These are phyloP conservation scores for Stromatinia cepivora DNA, from an alignment of 2,329 filamentous ascomycete genomes.

Conservation along the genomic window DNA sequence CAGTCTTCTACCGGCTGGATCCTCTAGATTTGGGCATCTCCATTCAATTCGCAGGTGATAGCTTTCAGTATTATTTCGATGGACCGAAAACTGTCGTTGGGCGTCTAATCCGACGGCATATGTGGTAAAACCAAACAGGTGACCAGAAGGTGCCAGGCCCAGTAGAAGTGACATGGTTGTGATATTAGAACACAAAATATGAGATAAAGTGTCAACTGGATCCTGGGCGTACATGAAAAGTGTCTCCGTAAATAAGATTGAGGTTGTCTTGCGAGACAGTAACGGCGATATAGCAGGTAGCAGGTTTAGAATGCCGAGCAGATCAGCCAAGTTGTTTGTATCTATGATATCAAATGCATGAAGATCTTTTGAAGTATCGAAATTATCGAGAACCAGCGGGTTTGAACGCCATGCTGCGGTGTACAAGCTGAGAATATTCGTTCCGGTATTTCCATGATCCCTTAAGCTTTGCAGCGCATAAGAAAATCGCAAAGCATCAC, in stretches of 20 bases:
- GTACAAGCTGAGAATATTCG: background rate
- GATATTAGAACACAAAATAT: constrained; percentile 16
- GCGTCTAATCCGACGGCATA: background rate
- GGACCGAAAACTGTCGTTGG: background rate
- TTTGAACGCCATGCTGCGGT: constrained; percentile 3
- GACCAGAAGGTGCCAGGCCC: constrained; percentile 12
- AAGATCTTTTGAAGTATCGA: background rate
- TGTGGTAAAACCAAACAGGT: background rate
- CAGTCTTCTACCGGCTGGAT: background rate
- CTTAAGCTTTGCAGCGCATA: constrained; percentile 25
- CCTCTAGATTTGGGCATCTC: constrained; percentile 1
- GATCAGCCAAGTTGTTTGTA: constrained; percentile 27
- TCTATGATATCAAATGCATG: constrained; percentile 24
- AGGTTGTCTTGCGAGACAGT: constrained; percentile 14
- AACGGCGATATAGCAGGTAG: constrained; percentile 25
- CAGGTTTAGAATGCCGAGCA: constrained; percentile 25
- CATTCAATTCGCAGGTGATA: constrained; percentile 8
- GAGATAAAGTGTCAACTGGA: background rate
- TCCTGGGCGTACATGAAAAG: background rate
- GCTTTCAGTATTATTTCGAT: background rate
- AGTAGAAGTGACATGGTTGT: constrained; percentile 26
- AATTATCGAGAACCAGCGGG: background rate
- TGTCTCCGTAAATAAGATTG: constrained; percentile 25
- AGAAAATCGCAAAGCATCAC: constrained; percentile 27
- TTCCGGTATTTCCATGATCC: background rate